Percentiles rank a stretch among this genome's conserved stretches.
phyloP scores from a whole-genome alignment of 2,329 filamentous ascomycete genomes.

The Colletotrichum chrysophilum region DNA sequence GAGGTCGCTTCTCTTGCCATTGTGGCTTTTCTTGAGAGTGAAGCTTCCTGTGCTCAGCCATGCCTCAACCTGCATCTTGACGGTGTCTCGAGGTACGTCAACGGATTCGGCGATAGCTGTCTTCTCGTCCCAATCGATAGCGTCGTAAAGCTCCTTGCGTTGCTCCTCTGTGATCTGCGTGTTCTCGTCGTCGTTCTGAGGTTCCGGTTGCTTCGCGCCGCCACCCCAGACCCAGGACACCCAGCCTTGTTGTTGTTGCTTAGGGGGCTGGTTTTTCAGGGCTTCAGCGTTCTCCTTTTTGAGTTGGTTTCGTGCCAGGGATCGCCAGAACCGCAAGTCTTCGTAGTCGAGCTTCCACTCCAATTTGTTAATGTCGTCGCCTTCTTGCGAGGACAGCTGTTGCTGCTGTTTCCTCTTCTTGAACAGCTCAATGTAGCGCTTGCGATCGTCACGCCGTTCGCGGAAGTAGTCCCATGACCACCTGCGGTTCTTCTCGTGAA shows the following conservation, averaged over 20 bases:
- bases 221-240: conserved; percentile 80
- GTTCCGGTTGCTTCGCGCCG: conserved; percentile 69
- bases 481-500: conserved; percentile 88
- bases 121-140: conserved; percentile 99
- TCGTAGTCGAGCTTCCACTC: conserved; percentile 93
- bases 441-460: conserved; percentile 88
- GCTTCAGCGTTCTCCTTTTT: conserved; percentile 93
- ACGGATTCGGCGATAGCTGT: conserved; percentile 85
- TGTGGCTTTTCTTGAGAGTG: conserved; percentile 84
- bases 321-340: conserved; percentile 96
- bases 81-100: conserved; percentile 86
- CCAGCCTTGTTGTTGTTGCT: conserved; percentile 82
- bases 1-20: conserved; percentile 79
- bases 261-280: conserved; percentile 66
- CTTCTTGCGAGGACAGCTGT: conserved; percentile 73
- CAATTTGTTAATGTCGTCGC: conserved; percentile 73
- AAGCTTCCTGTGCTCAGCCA: conserved; percentile 97
- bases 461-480: conserved; percentile 98
- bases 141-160: conserved; percentile 93
- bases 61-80: conserved; percentile 92
- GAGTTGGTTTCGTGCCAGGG: conserved; percentile 89
- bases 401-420: conserved; percentile 87
- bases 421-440: conserved; percentile 90
- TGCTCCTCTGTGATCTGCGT: conserved; percentile 94
- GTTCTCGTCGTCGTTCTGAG: conserved; percentile 71